These are phyloP conservation scores for Erythrobasidium yunnanense DNA, from an alignment of 768 basidiomycete species.

Conservation along the genomic window DNA sequence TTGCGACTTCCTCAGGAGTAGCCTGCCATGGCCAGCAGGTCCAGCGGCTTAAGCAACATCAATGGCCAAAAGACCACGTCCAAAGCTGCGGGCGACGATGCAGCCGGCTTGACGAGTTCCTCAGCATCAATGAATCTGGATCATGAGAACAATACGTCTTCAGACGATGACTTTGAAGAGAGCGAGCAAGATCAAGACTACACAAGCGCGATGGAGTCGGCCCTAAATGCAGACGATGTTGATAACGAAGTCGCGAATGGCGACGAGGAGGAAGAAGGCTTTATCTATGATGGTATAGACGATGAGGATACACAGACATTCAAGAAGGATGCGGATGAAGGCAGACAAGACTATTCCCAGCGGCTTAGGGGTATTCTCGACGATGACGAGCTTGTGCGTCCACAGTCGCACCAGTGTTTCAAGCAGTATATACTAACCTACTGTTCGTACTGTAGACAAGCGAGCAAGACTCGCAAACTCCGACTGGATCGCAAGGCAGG, in stretches of 20 bases:
- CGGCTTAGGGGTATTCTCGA: conserved; percentile 65
- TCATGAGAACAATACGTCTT: neutral
- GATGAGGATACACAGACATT: conserved; percentile 40
- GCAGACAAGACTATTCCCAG: conserved; percentile 48
- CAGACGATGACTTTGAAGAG: neutral
- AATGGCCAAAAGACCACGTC: neutral
- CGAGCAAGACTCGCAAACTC: too few species aligned
- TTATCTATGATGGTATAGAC: conserved; percentile 65
- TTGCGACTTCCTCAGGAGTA: too few species aligned
- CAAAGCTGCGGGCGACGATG: too few species aligned
- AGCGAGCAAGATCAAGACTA: neutral
- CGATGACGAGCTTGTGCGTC: conserved; percentile 49
- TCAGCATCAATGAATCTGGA: neutral
- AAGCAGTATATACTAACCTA: too few species aligned
- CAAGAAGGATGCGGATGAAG: conserved; percentile 2
- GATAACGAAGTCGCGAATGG: conserved; percentile 19
- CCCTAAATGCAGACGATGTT: neutral
- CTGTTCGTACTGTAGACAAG: too few species aligned
- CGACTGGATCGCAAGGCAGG: too few species aligned
- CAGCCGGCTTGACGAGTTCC: too few species aligned
- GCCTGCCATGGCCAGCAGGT: neutral
- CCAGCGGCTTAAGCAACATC: neutral
- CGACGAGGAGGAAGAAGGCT: conserved; percentile 54
- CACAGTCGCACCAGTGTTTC: too few species aligned
- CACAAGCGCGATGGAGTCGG: conserved; percentile 1